phyloP scores from a whole-genome alignment of 2,329 filamentous ascomycete genomes.

The Colletotrichum liaoningense region DNA sequence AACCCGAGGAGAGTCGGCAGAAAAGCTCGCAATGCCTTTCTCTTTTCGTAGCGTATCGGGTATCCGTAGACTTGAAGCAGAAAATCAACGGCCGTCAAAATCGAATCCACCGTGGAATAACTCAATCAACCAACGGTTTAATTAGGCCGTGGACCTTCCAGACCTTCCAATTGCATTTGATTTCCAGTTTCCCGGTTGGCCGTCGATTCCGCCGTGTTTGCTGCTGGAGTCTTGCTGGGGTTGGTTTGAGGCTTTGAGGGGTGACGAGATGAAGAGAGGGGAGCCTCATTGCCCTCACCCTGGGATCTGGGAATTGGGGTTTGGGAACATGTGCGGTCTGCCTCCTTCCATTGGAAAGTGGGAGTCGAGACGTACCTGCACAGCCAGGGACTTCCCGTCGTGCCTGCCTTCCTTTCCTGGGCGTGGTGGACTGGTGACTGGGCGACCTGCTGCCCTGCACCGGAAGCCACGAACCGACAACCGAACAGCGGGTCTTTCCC shows the following conservation, averaged over 20 bases:
- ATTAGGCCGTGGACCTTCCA: background rate
- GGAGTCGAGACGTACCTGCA: background rate
- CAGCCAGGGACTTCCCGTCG: background rate
- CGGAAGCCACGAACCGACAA: slow-evolving; percentile 28
- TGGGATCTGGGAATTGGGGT: background rate
- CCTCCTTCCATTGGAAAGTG: background rate
- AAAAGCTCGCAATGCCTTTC: background rate
- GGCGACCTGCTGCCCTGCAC: background rate
- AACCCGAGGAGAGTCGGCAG: background rate
- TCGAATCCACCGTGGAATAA: background rate
- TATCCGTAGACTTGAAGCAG: background rate
- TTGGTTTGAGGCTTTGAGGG: background rate
- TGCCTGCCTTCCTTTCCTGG: background rate
- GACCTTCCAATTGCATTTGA: background rate
- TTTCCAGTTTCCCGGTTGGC: background rate
- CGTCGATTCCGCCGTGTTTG: background rate
- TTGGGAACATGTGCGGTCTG: no score
- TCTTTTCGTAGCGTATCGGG: background rate
- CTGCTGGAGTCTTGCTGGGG: background rate
- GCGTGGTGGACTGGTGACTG: background rate
- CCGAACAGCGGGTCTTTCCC: slow-evolving; percentile 19
- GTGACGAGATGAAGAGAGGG: background rate
- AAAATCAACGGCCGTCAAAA: background rate
- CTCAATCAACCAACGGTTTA: background rate
- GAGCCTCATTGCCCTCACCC: background rate